Evolutionary conservation across 2,329 filamentous ascomycete species (phyloP), one percentile per base, ranked within the genome.

Genomic region (Pezicula neosporulosa): DNA sequence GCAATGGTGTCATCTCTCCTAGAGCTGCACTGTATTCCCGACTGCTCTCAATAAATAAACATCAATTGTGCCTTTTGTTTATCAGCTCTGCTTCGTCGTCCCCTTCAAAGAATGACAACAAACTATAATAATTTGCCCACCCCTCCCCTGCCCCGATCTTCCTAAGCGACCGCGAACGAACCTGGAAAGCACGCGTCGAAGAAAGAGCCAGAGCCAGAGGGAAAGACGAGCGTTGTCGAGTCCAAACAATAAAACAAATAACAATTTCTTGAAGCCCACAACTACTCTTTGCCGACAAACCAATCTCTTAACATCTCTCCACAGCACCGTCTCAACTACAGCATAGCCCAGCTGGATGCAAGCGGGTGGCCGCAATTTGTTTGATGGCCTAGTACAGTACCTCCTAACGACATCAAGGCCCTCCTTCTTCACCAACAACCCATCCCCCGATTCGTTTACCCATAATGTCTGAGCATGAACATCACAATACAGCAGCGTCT

Each of bases 401-500:
- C 50, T 45, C 53, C 27, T 43, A 21, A 47, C 8, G 7, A 19
- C 45, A 37, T 15, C 36, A 19, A 47, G 28, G 33, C 36, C 21
- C 38, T 21, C 21, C 38, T 21, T 28, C 42, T 44, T 28, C 27
- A 24, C 27, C 15, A 43, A 43, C 43, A 49, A 7, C n/a, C 46
- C 28, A 28, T 35, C 45, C 36, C 41, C 10, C 46, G 45, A 3
- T 13, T 16, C 19, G 41, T 12, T 28, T 30, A 27, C 37, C 28
- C 47, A 33, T 30, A 42, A 44, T 50, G 48, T 45, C 48, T 27
- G 48, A 50, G 13, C 15, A 51, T 28, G 53, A 53, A 30, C 54
- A 56, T 24, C 44, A 56, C 10, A 52, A 58, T 18, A 47, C 44
- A 21, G 50, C 28, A 45, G 55, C 53, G 15, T 35, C 47, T 13